Conservation (phyloP, 768 basidiomycete genomes). For the Mycena indigotica region DNA sequence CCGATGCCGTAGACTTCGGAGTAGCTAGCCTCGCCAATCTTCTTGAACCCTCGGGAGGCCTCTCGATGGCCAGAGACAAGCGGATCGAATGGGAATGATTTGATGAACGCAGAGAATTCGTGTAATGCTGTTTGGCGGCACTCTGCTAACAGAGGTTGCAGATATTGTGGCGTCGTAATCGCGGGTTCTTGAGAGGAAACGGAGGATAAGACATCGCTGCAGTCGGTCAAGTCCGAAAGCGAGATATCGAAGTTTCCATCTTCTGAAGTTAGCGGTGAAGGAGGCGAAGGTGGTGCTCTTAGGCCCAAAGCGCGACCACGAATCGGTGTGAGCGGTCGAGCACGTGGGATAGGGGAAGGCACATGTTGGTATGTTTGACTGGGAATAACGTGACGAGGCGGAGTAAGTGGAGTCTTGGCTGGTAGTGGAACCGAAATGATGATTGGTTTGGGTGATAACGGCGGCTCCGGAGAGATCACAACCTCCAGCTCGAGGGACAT, state of each 20-base stretch:
- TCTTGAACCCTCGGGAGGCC: constrained; percentile 54
- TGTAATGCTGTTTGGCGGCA: constrained; percentile 70
- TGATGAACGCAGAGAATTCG: constrained; percentile 83
- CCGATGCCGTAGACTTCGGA: constrained; percentile 95
- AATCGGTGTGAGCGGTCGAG: constrained; percentile 73
- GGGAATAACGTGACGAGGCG: constrained; percentile 9
- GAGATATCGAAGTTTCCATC: constrained; percentile 58
- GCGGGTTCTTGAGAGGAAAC: constrained; percentile 24
- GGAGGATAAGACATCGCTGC: constrained; percentile 37
- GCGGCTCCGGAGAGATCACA: background rate
- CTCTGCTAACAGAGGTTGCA: constrained; percentile 67
- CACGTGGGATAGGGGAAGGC: constrained; percentile 41
- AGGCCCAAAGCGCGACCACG: constrained; percentile 40
- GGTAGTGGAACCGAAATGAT: constrained; percentile 3
- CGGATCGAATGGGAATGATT: constrained; percentile 75
- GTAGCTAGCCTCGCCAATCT: constrained; percentile 96
- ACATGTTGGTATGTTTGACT: constrained; percentile 30
- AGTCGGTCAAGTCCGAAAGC: constrained; percentile 45
- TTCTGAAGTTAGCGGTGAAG: constrained; percentile 56
- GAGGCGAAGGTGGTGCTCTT: constrained; percentile 52
- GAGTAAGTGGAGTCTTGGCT: background rate
- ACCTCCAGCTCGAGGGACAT: background rate
- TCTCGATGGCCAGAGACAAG: constrained; percentile 42
- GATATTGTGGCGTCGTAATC: constrained; percentile 49
- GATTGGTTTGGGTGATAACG: background rate